Conservation (phyloP, 768 basidiomycete genomes). For the Kondoa malvinella region DNA sequence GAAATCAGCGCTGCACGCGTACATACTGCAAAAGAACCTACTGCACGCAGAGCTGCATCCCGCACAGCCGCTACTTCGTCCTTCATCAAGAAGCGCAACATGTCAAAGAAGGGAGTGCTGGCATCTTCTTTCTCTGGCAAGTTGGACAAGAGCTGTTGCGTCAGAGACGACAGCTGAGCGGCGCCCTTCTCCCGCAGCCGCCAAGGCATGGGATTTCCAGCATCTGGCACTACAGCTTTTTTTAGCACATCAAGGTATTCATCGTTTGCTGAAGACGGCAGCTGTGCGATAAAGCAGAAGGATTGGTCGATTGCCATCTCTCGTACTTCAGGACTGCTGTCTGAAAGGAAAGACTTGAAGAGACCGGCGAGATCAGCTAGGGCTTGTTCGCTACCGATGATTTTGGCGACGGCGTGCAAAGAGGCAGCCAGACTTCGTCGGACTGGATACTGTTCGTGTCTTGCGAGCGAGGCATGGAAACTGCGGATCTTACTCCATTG, state of each 20-base stretch:
- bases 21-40: conserved; percentile 35
- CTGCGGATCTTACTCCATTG: conserved; percentile 58
- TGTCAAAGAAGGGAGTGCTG: conserved; percentile 31
- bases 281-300: conserved; percentile 41
- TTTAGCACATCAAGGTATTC: conserved; percentile 28
- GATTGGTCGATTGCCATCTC: conserved; percentile 54
- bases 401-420: conserved; percentile 69
- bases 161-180: conserved; percentile 42
- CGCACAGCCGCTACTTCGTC: conserved; percentile 74
- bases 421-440: conserved; percentile 69
- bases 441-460: conserved; percentile 47
- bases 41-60: conserved; percentile 50
- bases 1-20: conserved; percentile 10
- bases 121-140: conserved; percentile 35
- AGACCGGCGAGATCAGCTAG: conserved; percentile 51
- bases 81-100: conserved; percentile 48
- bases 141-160: conserved; percentile 32
- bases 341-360: conserved; percentile 41
- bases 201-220: conserved; percentile 56
- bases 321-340: conserved; percentile 51
- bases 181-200: conserved; percentile 58
- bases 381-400: conserved; percentile 57
- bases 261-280: conserved; percentile 40
- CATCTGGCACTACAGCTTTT: conserved; percentile 37
- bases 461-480: conserved; percentile 49